These are phyloP conservation scores for Starmerella riodocensis DNA, from an alignment of 805 yeast genomes.

Conservation along the genomic window DNA sequence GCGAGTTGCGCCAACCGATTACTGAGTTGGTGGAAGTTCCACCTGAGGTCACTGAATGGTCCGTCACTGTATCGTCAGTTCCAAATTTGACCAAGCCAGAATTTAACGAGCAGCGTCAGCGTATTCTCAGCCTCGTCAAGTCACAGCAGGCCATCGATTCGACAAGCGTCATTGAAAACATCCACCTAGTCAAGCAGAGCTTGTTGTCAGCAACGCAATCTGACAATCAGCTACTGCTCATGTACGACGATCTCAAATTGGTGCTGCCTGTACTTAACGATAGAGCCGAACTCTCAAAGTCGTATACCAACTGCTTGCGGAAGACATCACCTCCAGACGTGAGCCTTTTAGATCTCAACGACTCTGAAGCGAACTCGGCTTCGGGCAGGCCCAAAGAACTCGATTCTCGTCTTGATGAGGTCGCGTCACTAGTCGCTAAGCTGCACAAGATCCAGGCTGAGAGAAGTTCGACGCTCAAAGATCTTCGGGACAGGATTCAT, in stretches of 20 bases:
- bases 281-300: slow-evolving; percentile 29
- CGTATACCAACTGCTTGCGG: slow-evolving; percentile 1
- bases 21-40: slow-evolving; percentile 22
- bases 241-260: slow-evolving; percentile 33
- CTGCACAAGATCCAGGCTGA: slow-evolving; percentile 52
- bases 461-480: slow-evolving; percentile 45
- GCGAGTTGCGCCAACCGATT: slow-evolving; percentile 19
- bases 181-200: slow-evolving; percentile 23
- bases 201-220: slow-evolving; percentile 31
- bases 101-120: slow-evolving; percentile 22
- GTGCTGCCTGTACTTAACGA: slow-evolving; percentile 38
- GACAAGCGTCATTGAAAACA: slow-evolving; percentile 13
- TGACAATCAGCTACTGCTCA: slow-evolving; percentile 44
- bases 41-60: slow-evolving; percentile 32
- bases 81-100: slow-evolving; percentile 10
- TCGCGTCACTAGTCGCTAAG: slow-evolving; percentile 48
- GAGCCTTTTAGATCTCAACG: slow-evolving; percentile 11
- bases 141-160: slow-evolving; percentile 4
- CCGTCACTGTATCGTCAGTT: slow-evolving; percentile 21
- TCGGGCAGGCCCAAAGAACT: no score
- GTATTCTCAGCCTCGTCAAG: slow-evolving; percentile 23
- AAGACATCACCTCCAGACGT: slow-evolving; percentile 1
- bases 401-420: slow-evolving; percentile 29
- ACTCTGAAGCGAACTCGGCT: background rate
- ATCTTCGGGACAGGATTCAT: slow-evolving; percentile 56